These are phyloP conservation scores for Malassezia equina DNA, from an alignment of 1,284 basidiomycete genomes.

Conservation along the genomic window DNA sequence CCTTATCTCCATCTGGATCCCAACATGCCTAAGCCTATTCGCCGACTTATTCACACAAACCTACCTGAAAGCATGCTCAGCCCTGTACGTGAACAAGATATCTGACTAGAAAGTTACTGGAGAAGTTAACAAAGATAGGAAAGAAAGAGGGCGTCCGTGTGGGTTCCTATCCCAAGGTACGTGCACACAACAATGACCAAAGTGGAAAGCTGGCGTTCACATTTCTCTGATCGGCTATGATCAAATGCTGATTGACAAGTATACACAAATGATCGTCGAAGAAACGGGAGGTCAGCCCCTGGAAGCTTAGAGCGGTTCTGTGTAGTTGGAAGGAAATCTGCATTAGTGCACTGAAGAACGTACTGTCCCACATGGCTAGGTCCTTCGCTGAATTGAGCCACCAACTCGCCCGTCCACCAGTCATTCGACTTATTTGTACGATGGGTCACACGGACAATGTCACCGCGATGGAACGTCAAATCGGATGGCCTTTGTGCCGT, in stretches of 20 bases:
- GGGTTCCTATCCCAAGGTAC: constrained; percentile 55
- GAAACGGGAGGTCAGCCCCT: constrained; percentile 54
- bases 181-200: constrained; percentile 7
- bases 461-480: constrained; percentile 35
- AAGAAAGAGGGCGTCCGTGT: constrained; percentile 68
- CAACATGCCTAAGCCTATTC: constrained; percentile 24
- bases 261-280: not conserved
- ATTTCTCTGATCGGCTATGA: constrained; percentile 69
- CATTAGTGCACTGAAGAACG: not conserved
- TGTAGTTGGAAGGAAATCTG: constrained; percentile 18
- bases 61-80: constrained; percentile 56
- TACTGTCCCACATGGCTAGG: not conserved
- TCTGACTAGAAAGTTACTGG: constrained; percentile 54
- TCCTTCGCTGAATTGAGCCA: constrained; percentile 6
- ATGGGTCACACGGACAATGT: constrained; percentile 37
- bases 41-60: constrained; percentile 50
- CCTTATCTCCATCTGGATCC: constrained; percentile 52
- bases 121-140: constrained; percentile 64
- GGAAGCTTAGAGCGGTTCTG: constrained; percentile 43
- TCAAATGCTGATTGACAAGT: constrained; percentile 3
- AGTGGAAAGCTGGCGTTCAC: constrained; percentile 56
- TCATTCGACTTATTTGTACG: constrained; percentile 33
- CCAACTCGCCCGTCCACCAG: constrained; percentile 39
- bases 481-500: constrained; percentile 35
- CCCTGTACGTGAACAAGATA: constrained; percentile 57